Evolutionary conservation across 228 moss, liverwort and hornwort species (phyloP).

Genomic region (Sphagnum fallax): DNA sequence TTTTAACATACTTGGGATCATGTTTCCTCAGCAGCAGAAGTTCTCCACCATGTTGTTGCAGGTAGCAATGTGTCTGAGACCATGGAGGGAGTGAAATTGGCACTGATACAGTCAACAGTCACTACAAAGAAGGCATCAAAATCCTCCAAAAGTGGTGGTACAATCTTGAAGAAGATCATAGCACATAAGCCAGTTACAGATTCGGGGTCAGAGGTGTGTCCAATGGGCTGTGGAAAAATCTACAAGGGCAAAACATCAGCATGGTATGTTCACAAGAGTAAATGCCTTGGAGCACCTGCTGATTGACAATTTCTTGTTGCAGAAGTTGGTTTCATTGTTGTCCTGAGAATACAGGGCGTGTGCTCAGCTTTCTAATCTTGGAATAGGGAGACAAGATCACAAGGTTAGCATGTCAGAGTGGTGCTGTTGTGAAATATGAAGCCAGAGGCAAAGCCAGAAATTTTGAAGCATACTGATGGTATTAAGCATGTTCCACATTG

Average conservation of each 20-base stretch:
- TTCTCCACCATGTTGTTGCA: background rate
- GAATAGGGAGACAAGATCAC: too few species aligned
- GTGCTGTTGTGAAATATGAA: too few species aligned
- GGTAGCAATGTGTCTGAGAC: background rate
- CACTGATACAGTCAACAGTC: background rate
- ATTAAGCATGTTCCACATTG: too few species aligned
- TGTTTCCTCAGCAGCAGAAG: background rate
- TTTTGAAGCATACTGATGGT: too few species aligned
- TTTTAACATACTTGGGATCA: background rate
- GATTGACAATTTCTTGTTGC: too few species aligned
- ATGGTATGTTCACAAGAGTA: conserved; percentile 15
- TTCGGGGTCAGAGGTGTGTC: conserved; percentile 8
- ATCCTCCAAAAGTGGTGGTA: background rate
- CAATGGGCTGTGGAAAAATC: conserved; percentile 18
- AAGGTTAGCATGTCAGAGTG: too few species aligned
- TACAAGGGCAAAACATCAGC: conserved; percentile 17
- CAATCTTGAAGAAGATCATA: background rate
- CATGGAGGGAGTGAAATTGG: conserved; percentile 3
- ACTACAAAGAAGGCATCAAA: background rate
- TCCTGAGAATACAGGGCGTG: too few species aligned
- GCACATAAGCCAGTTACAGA: background rate
- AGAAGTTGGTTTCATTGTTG: too few species aligned
- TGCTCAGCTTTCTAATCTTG: too few species aligned
- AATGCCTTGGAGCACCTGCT: conserved; percentile 19
- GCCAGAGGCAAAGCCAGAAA: too few species aligned